These are phyloP conservation scores for Magnolia sinica DNA, from an alignment of 164 flowering plant species.

Conservation along the genomic window DNA sequence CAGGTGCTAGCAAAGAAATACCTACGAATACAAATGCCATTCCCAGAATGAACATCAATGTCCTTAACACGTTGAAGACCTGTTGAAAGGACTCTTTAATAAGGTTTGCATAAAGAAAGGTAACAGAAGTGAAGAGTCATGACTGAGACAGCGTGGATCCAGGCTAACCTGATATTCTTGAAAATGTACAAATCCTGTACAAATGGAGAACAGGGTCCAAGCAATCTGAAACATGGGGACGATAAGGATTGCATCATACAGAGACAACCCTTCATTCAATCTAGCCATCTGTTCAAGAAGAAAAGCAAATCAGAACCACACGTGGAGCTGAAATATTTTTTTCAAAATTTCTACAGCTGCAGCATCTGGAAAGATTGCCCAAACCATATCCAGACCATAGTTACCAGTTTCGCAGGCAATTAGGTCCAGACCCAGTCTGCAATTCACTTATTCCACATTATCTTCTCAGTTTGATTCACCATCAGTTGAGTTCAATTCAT, in stretches of 20 bases:
- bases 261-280: constrained; percentile 87
- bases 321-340: neutral
- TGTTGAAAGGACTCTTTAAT: constrained; percentile 24
- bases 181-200: constrained; percentile 93
- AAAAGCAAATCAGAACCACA: constrained; percentile 16
- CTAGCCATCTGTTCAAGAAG: constrained; percentile 76
- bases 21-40: constrained; percentile 85
- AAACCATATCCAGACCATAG: neutral
- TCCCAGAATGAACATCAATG: constrained; percentile 85
- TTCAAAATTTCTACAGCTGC: neutral
- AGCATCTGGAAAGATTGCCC: neutral
- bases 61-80: constrained; percentile 84
- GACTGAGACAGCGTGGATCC: constrained; percentile 11
- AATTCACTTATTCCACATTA: too few relatives aligned
- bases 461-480: too few relatives aligned
- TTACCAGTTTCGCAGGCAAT: neutral
- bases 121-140: neutral
- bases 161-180: constrained; percentile 87
- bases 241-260: constrained; percentile 92
- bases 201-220: constrained; percentile 97
- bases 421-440: too few relatives aligned
- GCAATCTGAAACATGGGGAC: constrained; percentile 98
- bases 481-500: too few relatives aligned
- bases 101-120: neutral
- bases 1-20: constrained; percentile 94